Base-by-base conservation (phyloP, 2,329 filamentous ascomycete species). In the Epichloe uncinata region DNA sequence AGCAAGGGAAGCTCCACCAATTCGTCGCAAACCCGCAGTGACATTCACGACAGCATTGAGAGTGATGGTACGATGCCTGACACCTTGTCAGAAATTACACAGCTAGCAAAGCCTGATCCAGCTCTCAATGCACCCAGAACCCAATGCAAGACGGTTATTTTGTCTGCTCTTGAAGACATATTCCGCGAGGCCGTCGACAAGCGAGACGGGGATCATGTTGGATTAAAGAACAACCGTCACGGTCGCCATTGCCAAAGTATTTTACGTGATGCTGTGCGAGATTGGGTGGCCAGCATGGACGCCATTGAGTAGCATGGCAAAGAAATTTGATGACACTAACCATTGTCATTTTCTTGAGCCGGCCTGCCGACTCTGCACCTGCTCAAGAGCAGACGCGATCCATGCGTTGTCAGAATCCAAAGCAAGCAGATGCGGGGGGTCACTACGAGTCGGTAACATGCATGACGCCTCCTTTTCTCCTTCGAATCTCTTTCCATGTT, bases 101-200 rank as follows among this genome's bases (percentile, higher is more conserved):
- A 61, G 30, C 52, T 61, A 34, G 60, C 65, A 3, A 55, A 62
- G 34, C 58, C 65, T 20, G 60, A 62, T 26, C 58, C 65, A 18
- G 60, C 65, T 18, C 65, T 74, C 12, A 78, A 85, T 57, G 74
- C 84, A 1, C 77, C 81, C 20, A 74, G 81, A 26, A 74, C 73
- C 8, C 79, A 85, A 58, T 86, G 81, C 68, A 85, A 83, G 67
- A 75, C 74, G 9, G 78, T 85, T 41, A 75, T 88, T 5, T 71
- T 87, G 37, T 82, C 81, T 42, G 81, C 84, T 3, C 69, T 88
- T 3, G 81, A 85, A 59, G 73, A 79, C 46, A 77, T 86, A 20
- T 82, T 85, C 13, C 78, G 75, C 50, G 77, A 83, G 48, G 81
- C 84, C 2, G 71, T 78, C 11, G 76, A 79, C 43, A 65, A 73